Evolutionary conservation across 2,329 filamentous ascomycete genomes (phyloP), one percentile per base, ranked within the genome.

Genomic region (Aspergillus calidoustus): DNA sequence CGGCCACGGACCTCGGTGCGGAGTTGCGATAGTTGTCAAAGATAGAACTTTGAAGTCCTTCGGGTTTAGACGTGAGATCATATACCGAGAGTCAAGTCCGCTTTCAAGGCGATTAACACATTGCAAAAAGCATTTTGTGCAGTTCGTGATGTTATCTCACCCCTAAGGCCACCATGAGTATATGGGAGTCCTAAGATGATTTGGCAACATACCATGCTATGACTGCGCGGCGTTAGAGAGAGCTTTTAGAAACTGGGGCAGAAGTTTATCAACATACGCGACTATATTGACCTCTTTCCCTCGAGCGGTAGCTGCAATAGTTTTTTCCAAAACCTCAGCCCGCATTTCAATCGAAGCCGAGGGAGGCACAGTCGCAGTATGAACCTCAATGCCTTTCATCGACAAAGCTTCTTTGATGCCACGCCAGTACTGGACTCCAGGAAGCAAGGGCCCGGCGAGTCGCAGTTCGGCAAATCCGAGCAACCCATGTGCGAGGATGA

Each of bases 1-100:
- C 2, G 4, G 7, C 9, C 17, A 63, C 71, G 41, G 50, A 84
- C 84, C 79, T 74, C 82, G 76, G 75, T 89, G 87, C 1, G 87
- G 87, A 15, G 84, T 85, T 3, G 86, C 86, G 60, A 89, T 83
- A 0, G 87, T 89, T 0, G 87, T 89, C 66, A 89, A 73, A 0
- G 86, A 88, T 43, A 93, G 82, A 62, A 97, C 91, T 72, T 91
- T 92, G 66, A 97, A 91, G 54, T 88, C 86, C 3, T 79, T 77
- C 9, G 85, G 86, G 54, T 81, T 80, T 23, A 89, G 75, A 47
- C 77, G 80, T 62, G 84, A 87, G 67, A 89, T 86, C 84, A 89
- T 87, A 67, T 87, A 87, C 61, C 87, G 80, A 34, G 87, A 82
- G 71, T 89, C 87, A 54, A 89, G 82, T 8, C 87, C 87, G 57